Percentiles rank a stretch among this genome's conserved stretches.
phyloP scores from a whole-genome alignment of 306 rosid species.

The Delonix regia region DNA sequence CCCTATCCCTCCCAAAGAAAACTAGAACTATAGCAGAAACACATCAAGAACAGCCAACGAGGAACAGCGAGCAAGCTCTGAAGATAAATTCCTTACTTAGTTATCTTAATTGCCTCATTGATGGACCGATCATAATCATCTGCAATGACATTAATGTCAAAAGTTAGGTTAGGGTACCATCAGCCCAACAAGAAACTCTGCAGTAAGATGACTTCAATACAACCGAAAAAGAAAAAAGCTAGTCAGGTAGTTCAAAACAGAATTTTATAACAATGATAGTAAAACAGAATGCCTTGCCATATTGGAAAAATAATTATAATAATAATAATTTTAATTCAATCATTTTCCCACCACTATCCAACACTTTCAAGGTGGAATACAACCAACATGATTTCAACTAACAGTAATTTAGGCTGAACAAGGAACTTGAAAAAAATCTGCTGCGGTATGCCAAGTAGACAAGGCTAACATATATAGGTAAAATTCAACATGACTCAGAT shows the following conservation, averaged over 20 bases:
- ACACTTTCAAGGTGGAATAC: background rate
- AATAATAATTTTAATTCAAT: background rate
- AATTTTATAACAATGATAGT: background rate
- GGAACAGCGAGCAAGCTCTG: conserved; percentile 14
- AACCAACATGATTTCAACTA: background rate
- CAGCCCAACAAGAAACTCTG: background rate
- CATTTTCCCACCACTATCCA: conserved; percentile 1
- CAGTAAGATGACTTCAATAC: conserved; percentile 14
- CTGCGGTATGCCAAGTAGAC: background rate
- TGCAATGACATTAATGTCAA: conserved; percentile 48
- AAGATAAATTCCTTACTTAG: conserved; percentile 63
- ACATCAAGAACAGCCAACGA: conserved; percentile 19
- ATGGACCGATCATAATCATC: conserved; percentile 94
- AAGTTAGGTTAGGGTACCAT: conserved; percentile 32
- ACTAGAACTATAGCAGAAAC: background rate
- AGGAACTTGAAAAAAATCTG: background rate
- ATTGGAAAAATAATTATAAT: too few relatives aligned
- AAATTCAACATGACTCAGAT: conserved; percentile 6
- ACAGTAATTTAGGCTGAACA: background rate
- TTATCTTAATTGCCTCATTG: conserved; percentile 93
- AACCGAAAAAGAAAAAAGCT: conserved; percentile 25
- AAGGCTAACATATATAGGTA: conserved; percentile 11
- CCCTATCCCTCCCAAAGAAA: background rate
- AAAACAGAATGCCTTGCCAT: conserved; percentile 22
- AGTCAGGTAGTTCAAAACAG: background rate